Conservation (phyloP, 2,329 filamentous ascomycete genomes). For the Phaeophleospora eucalypticola region DNA sequence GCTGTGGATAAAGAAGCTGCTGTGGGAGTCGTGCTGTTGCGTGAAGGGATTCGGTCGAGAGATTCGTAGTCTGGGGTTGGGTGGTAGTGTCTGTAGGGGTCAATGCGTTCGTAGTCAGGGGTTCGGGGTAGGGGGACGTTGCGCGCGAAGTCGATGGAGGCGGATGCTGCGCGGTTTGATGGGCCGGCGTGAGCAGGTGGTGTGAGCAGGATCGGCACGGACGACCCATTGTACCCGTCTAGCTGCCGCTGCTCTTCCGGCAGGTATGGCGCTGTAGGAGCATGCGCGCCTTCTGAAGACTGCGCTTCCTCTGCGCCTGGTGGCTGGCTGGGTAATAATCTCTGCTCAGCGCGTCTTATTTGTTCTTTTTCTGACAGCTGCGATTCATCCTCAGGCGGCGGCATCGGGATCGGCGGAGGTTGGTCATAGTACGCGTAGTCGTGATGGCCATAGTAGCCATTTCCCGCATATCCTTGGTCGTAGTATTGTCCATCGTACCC, state of each 20-base stretch:
- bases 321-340: constrained; percentile 76
- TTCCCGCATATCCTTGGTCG: constrained; percentile 5
- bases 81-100: not conserved
- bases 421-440: constrained; percentile 11
- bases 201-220: constrained; percentile 20
- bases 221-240: constrained; percentile 6
- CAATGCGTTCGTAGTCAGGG: constrained; percentile 10
- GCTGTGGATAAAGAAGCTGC: not conserved
- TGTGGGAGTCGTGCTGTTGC: no score
- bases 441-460: constrained; percentile 8
- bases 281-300: constrained; percentile 23
- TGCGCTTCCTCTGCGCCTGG: constrained; percentile 40
- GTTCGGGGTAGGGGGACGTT: constrained; percentile 15
- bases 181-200: constrained; percentile 14
- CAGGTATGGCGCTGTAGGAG: constrained; percentile 33
- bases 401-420: constrained; percentile 38
- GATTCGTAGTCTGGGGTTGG: constrained; percentile 11
- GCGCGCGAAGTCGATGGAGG: constrained; percentile 9
- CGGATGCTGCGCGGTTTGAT: not conserved
- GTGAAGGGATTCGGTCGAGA: constrained; percentile 2
- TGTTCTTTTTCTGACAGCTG: constrained; percentile 76
- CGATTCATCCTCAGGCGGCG: constrained; percentile 57
- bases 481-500: constrained; percentile 24
- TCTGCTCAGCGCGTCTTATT: constrained; percentile 70
- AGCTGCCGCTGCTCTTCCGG: constrained; percentile 20